Evolutionary conservation across 78 protist genomes (phyloP), one percentile per base, ranked within the genome.

Genomic region (Dictyostelium citrinum): DNA sequence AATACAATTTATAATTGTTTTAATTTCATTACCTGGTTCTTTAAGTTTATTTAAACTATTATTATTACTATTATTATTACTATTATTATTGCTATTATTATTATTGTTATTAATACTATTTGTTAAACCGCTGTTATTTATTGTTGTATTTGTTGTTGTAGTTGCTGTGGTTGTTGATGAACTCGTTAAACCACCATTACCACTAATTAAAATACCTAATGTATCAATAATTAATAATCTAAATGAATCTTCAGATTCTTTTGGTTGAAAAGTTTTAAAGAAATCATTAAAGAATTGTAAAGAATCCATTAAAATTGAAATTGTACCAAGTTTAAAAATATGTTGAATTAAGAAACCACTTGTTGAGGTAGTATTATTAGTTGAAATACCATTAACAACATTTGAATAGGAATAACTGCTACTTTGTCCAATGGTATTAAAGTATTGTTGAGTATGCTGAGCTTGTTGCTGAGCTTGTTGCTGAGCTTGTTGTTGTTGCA

Each of bases 221-320:
- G 91, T 84, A 51, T 84, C 91, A 49, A 75, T 75, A 0, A 84
- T 55, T 20, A 84, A 55, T 31, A 70, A 72, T 55, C 82, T n/a
- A 39, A 84, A 84, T 37, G 81, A n/a, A n/a, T 49, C 58, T 37
- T 80, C 75, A 12, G 72, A 46, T 12, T 84, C 91, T 41, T 84
- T 84, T 71, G 91, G 91, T n/a, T 33, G 81, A 41, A 27, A 39
- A 20, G 51, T 20, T 39, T 24, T n/a, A 74, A 49, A 84, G 35
- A 35, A 75, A 51, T 84, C 91, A 39, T 74, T 84, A 58, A 74
- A 84, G 41, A 84, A 84, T 58, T 84, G 91, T 39, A 84, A 24
- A 5, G 74, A 84, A 84, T 84, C 91, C 6, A 84, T 7, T 12
- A 84, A 39, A 16, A 84, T 84, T 16, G 81, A 55, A n/a, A 84